Evolutionary conservation across 2,329 filamentous ascomycete genomes (phyloP), one percentile per base, ranked within the genome.

Genomic region (Emmonsiellopsis sp.): DNA sequence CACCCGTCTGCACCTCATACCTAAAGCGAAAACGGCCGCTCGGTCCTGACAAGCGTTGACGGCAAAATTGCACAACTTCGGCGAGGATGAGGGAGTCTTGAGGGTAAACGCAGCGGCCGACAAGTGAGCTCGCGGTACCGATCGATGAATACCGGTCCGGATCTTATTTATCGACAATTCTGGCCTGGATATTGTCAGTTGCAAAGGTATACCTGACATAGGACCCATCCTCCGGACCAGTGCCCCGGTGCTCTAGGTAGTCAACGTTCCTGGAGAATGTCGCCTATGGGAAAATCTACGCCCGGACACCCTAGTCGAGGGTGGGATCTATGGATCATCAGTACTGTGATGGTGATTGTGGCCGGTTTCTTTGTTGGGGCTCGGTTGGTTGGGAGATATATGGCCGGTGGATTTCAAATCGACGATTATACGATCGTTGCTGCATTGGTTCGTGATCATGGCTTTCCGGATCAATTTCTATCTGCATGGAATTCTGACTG

Each of bases 381-480:
- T 7, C 58, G 61, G 46, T 42, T 62, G 27, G 43, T 54, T 3
- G 58, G 57, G 48, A 58, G 58, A 37, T 60, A 56, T 42, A 52
- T 58, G 14, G 54, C 55, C 13, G 53, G 58, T 11, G 52, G 46
- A 6, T 50, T 62, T 37, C 53, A 58, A 39, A 54, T 54, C 13
- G 61, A 64, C 53, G 61, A 63, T 48, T 64, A 61, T 58, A 55
- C 57, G 6, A 60, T 63, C 27, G 21, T 63, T 34, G 55, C 56
- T 43, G 59, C 60, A 8, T 45, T 62, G 49, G 58, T 61, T 48
- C 11, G 51, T 39, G 8, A 47, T 37, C 11, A 43, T 46, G 9
- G 8, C 33, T 53, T 21, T 34, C 33, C 13, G 44, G 6, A 6
- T 11, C 40, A 11, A 31, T 9, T n/a, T 32, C 5, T 34, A 13